Percentiles rank a stretch among this genome's conserved stretches.
These are phyloP conservation scores for Wallacemonas sp. DNA, from an alignment of 208 protist species.

Conservation along the genomic window DNA sequence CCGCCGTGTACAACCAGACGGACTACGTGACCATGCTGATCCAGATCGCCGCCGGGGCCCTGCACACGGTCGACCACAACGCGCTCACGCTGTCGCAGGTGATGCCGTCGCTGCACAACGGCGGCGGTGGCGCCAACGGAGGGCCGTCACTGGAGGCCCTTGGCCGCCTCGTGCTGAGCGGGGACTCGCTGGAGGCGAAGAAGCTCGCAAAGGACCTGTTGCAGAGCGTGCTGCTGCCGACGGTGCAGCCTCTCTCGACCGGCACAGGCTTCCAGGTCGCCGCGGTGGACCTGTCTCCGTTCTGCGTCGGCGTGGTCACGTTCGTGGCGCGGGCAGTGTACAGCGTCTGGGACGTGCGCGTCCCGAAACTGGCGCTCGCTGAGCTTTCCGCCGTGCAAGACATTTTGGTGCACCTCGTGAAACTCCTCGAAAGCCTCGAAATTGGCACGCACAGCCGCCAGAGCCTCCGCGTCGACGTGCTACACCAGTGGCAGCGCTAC, in stretches of 20 bases:
- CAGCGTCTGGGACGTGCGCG: slow-evolving; percentile 58
- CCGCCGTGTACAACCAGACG: slow-evolving; percentile 53
- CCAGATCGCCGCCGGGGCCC: slow-evolving; percentile 73
- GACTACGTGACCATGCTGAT: slow-evolving; percentile 91
- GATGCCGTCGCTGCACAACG: slow-evolving; percentile 10
- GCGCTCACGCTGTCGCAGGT: slow-evolving; percentile 9
- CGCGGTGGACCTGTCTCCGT: slow-evolving; percentile 72
- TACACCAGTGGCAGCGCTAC: slow-evolving; percentile 52
- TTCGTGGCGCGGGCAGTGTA: slow-evolving; percentile 74
- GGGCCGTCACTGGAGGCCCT: slow-evolving; percentile 56
- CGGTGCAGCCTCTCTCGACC: slow-evolving; percentile 41
- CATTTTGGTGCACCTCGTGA: slow-evolving; percentile 26
- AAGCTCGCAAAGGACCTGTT: slow-evolving; percentile 69
- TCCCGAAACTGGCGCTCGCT: slow-evolving; percentile 38
- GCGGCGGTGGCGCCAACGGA: slow-evolving; percentile 24
- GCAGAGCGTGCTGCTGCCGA: slow-evolving; percentile 52
- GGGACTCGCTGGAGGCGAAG: slow-evolving; percentile 49
- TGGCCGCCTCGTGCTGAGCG: slow-evolving; percentile 43
- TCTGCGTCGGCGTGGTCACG: slow-evolving; percentile 52
- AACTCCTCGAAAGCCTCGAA: slow-evolving; percentile 33
- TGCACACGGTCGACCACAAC: slow-evolving; percentile 18
- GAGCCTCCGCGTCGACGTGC: slow-evolving; percentile 32
- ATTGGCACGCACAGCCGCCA: slow-evolving; percentile 29
- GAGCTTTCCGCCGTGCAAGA: slow-evolving; percentile 31
- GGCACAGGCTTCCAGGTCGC: slow-evolving; percentile 27